Evolutionary conservation across 116 monocot genomes (phyloP), one percentile per base, ranked within the genome.

Genomic region (Posidonia oceanica): DNA sequence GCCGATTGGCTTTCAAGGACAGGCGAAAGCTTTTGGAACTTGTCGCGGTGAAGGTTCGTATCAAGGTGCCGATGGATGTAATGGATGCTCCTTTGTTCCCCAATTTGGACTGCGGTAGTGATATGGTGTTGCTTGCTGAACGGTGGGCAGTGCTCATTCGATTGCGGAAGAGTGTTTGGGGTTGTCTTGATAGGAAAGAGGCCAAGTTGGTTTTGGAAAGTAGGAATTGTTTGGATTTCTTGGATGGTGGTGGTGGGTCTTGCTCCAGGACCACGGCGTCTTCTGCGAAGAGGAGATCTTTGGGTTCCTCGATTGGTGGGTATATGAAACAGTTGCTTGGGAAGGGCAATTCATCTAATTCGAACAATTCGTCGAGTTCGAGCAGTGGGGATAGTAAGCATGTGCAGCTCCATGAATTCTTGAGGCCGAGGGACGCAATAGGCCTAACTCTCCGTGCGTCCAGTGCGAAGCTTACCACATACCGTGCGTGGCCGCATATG

Each of bases 401-500:
- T 69, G 68, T 80, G 39, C 74, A 57, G 15, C 58, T 88, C 5
- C 69, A 55, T 4, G 92, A 88, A 51, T 93, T 93, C 69, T 59
- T 93, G 71, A 53, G 62, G 16, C 54, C 76, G 1, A 86, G 84
- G 6, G 84, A 86, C 36, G 75, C 61, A 0, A 54, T 88, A 12
- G 77, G 88, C 7, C 69, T 93, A n/a, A 82, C 80, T 61, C 44
- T 93, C 13, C 74, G 81, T 14, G 88, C 83, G 2, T 18, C 71
- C 0, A 75, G 75, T n/a, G 84, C 79, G 81, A 79, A 79, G 81
- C 42, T 93, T 23, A 74, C 84, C 0, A 78, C 83, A 4, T 93
- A 88, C 64, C 70, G 77, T 38, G 81, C 78, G 4, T 93, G 92
- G 92, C 92, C 92, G 0, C 86, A 80, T 63, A 93, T 93, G 92